Percentiles rank a stretch among this genome's conserved stretches.
Conservation (phyloP, 148 eudicot genomes). For the Rhododendron henanense region DNA sequence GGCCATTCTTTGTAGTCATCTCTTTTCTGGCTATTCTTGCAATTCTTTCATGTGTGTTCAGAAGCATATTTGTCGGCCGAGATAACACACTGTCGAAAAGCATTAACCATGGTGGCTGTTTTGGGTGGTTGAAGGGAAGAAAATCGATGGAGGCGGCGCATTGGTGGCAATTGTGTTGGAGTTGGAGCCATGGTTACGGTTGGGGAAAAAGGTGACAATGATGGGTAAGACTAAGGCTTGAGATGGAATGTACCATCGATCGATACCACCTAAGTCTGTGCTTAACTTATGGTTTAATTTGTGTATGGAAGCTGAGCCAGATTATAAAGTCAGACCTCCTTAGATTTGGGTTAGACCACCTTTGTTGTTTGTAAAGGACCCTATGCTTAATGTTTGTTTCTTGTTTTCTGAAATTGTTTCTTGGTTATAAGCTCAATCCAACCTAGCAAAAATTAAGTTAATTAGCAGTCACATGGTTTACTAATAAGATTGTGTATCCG, state of each 20-base stretch:
- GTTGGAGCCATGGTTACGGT: not conserved
- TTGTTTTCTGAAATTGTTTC: not conserved
- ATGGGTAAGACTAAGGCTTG: not conserved
- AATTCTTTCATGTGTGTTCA: conserved; percentile 23
- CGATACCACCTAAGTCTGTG: not conserved
- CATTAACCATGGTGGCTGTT: conserved; percentile 17
- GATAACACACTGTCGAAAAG: conserved; percentile 5
- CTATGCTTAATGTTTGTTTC: not conserved
- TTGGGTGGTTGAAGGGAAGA: conserved; percentile 23
- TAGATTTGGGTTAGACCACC: not conserved
- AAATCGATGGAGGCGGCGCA: not conserved
- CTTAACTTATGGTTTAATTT: not conserved
- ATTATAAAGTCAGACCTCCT: too few relatives aligned
- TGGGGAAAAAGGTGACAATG: not conserved
- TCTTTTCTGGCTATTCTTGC: conserved; percentile 23
- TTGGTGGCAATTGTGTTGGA: not conserved
- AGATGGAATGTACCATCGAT: not conserved
- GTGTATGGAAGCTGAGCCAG: not conserved
- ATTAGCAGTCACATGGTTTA: not conserved
- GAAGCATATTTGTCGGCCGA: conserved; percentile 13
- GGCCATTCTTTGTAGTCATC: conserved; percentile 35
- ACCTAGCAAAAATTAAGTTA: not conserved
- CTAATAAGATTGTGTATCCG: too few relatives aligned
- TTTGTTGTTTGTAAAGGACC: not conserved
- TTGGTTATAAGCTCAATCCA: not conserved